Evolutionary conservation across 495 filamentous ascomycete genomes (phyloP).

Genomic region (Corynascus novoguineensis): DNA sequence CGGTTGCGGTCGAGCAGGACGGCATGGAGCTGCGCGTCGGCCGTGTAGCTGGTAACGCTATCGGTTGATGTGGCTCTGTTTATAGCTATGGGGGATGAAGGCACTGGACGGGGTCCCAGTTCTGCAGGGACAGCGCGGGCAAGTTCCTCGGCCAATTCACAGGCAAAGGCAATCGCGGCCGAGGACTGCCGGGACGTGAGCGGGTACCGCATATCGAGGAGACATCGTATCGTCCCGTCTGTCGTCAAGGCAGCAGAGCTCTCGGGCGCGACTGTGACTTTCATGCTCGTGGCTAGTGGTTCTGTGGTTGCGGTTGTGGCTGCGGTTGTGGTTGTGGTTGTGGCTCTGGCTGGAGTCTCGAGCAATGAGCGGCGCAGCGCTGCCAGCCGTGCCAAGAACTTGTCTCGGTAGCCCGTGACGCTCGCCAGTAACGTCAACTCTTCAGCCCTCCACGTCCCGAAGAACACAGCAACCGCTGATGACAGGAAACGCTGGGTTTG

Average conservation of each 20-base stretch:
- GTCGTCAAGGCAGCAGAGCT: slow-evolving; percentile 1
- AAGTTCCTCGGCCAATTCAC: neutral
- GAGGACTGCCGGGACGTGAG: slow-evolving; percentile 2
- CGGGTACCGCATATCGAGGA: slow-evolving; percentile 4
- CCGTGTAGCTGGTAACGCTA: neutral
- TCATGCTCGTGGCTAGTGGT: neutral
- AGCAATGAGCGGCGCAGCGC: too few relatives aligned
- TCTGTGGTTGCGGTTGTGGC: neutral
- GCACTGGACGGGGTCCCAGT: neutral
- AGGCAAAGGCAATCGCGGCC: neutral
- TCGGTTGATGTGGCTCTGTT: neutral
- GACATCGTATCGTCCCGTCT: slow-evolving; percentile 4
- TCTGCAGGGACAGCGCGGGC: neutral
- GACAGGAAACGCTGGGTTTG: neutral
- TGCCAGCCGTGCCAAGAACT: too few relatives aligned
- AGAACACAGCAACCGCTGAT: neutral
- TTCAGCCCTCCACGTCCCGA: neutral
- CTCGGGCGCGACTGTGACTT: neutral
- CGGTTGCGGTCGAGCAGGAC: slow-evolving; percentile 5
- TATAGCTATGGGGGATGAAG: neutral
- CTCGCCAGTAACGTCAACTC: neutral
- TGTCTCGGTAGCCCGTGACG: too few relatives aligned
- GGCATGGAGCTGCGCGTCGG: neutral
- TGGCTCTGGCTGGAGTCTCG: too few relatives aligned
- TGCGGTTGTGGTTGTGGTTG: too few relatives aligned